A percentile compares a stretch with the other conserved stretches of the same genome.
phyloP scores from a whole-genome alignment of 2,329 filamentous ascomycete species.

The Trichoderma sp. region DNA sequence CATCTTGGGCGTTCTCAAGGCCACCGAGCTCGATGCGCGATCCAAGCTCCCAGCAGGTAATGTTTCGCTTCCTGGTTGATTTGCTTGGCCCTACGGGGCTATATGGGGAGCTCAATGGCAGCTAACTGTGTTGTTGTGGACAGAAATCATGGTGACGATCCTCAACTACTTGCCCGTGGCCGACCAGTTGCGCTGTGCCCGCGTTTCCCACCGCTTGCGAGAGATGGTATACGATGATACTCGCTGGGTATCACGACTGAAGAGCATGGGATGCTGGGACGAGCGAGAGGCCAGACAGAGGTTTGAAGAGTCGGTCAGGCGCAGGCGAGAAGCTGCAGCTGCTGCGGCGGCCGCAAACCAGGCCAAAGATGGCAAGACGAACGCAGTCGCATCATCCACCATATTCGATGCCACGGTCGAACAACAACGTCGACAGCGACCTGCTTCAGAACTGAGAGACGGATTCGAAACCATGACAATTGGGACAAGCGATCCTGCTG shows the following conservation, averaged over 20 bases:
- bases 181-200: slow-evolving; percentile 82
- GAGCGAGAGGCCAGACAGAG: slow-evolving; percentile 78
- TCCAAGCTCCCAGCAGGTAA: slow-evolving; percentile 78
- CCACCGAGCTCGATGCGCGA: slow-evolving; percentile 72
- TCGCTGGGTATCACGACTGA: slow-evolving; percentile 84
- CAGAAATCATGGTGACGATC: slow-evolving; percentile 83
- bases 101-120: neutral
- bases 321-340: slow-evolving; percentile 54
- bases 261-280: slow-evolving; percentile 88
- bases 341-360: slow-evolving; percentile 23
- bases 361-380: slow-evolving; percentile 23
- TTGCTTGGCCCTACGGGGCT: neutral
- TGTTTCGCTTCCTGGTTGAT: neutral
- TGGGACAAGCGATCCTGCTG: slow-evolving; percentile 43
- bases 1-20: slow-evolving; percentile 74
- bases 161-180: slow-evolving; percentile 84
- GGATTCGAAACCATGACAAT: slow-evolving; percentile 79
- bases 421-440: slow-evolving; percentile 53
- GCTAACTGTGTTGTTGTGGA: neutral
- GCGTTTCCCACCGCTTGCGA: slow-evolving; percentile 78
- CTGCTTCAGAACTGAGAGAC: slow-evolving; percentile 44
- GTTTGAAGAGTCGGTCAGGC: slow-evolving; percentile 68
- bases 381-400: slow-evolving; percentile 42
- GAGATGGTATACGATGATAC: slow-evolving; percentile 99
- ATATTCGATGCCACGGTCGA: slow-evolving; percentile 72